Conservation (phyloP, 2,329 filamentous ascomycete species). For the Sphaerostilbella broomeana region DNA sequence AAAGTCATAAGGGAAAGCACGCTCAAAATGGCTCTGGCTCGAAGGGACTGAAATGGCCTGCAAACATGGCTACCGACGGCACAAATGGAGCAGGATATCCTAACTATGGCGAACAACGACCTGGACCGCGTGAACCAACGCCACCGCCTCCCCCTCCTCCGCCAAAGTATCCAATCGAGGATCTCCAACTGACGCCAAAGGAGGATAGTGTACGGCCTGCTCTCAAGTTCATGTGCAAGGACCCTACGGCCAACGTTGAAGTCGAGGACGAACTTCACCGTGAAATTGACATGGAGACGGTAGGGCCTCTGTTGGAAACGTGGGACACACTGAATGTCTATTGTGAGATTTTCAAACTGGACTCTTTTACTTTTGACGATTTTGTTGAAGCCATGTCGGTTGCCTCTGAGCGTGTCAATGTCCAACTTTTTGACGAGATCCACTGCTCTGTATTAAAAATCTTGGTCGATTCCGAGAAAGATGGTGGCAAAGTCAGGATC, state of each 20-base stretch:
- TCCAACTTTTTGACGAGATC: constrained; percentile 81
- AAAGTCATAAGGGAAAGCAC: constrained; percentile 58
- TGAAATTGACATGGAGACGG: constrained; percentile 71
- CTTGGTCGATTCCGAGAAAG: constrained; percentile 66
- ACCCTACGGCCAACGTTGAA: constrained; percentile 48
- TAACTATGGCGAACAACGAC: constrained; percentile 33
- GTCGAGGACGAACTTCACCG: constrained; percentile 23
- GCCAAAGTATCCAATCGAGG: constrained; percentile 93
- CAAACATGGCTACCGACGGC: constrained; percentile 26
- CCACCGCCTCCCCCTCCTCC: constrained; percentile 62
- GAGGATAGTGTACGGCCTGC: constrained; percentile 62
- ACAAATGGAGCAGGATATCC: constrained; percentile 43
- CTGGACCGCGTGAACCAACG: constrained; percentile 29
- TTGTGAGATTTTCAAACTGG: constrained; percentile 85
- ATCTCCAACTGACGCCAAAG: constrained; percentile 71
- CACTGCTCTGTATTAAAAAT: constrained; percentile 89
- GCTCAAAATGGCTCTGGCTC: constrained; percentile 25
- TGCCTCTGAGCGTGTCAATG: constrained; percentile 64
- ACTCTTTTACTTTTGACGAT: constrained; percentile 97
- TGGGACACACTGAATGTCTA: constrained; percentile 99
- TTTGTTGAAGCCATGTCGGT: constrained; percentile 83
- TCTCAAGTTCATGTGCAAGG: constrained; percentile 68
- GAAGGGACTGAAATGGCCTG: constrained; percentile 39
- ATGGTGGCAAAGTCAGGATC: constrained; percentile 74
- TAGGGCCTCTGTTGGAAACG: constrained; percentile 79